These are phyloP conservation scores for Podospora anserina DNA, from an alignment of 495 filamentous ascomycete species.

Conservation along the genomic window DNA sequence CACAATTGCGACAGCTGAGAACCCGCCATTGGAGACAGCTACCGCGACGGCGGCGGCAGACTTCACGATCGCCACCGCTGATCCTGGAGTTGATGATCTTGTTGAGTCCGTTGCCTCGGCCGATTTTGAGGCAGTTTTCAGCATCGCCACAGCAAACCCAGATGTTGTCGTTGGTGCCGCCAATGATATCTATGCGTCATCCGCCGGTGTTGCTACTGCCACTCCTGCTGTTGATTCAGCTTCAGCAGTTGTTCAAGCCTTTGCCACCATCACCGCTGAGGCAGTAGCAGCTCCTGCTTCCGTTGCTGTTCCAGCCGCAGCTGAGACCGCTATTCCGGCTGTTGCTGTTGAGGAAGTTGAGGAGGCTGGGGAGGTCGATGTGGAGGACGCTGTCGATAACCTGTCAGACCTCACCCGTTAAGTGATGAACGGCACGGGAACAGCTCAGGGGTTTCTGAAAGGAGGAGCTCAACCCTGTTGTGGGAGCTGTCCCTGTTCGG, in stretches of 20 bases:
- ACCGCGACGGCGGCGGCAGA: slow-evolving; percentile 8
- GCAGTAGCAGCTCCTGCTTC: slow-evolving; percentile 9
- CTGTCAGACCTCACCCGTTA: slow-evolving; percentile 33
- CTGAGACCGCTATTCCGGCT: slow-evolving; percentile 12
- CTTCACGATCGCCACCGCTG: slow-evolving; percentile 8
- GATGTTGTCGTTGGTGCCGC: slow-evolving; percentile 9
- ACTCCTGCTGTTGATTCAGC: slow-evolving; percentile 7
- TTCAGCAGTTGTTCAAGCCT: slow-evolving; percentile 12
- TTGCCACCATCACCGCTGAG: background rate
- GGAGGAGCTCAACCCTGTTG: background rate
- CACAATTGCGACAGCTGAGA: slow-evolving; percentile 13
- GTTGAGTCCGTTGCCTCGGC: background rate
- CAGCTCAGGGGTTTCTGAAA: background rate
- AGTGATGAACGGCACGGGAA: background rate
- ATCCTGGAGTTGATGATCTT: slow-evolving; percentile 8
- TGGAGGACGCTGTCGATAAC: slow-evolving; percentile 17
- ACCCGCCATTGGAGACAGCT: slow-evolving; percentile 1
- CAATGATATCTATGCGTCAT: slow-evolving; percentile 4
- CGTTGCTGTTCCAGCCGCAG: slow-evolving; percentile 15
- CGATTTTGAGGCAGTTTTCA: background rate
- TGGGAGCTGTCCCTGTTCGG: background rate
- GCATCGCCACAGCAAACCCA: slow-evolving; percentile 4
- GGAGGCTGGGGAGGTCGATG: background rate
- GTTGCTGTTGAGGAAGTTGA: background rate
- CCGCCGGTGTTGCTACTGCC: slow-evolving; percentile 4